Evolutionary conservation across 1,284 basidiomycete genomes (phyloP).

Genomic region (Ganoderma meredithae): DNA sequence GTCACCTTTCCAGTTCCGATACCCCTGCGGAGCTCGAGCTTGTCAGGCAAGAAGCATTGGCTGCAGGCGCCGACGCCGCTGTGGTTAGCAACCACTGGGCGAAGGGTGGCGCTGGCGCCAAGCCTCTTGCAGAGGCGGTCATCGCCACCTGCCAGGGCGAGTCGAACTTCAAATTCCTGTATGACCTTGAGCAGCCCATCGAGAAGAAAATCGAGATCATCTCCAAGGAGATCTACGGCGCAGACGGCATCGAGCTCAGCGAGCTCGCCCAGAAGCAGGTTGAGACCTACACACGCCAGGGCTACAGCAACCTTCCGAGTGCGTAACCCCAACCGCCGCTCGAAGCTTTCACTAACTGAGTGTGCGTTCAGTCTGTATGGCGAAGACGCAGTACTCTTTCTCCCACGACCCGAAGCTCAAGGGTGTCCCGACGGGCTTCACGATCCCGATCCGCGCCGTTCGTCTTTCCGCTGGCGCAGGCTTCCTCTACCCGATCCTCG

Average conservation of each 20-base stretch:
- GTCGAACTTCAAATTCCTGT: slow-evolving; percentile 90
- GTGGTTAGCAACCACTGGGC: slow-evolving; percentile 98
- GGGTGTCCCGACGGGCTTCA: slow-evolving; percentile 92
- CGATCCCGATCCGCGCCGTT: slow-evolving; percentile 91
- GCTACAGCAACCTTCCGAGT: slow-evolving; percentile 85
- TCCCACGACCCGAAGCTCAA: slow-evolving; percentile 94
- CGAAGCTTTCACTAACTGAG: slow-evolving; percentile 5
- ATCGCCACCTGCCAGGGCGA: slow-evolving; percentile 85
- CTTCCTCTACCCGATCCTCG: slow-evolving; percentile 94
- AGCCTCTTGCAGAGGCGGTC: slow-evolving; percentile 88
- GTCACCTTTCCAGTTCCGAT: slow-evolving; percentile 70
- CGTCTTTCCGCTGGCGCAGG: slow-evolving; percentile 93
- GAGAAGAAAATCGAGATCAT: slow-evolving; percentile 90
- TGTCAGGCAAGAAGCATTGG: slow-evolving; percentile 81
- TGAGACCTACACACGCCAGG: slow-evolving; percentile 92
- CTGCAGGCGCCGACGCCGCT: slow-evolving; percentile 93
- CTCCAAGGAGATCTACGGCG: slow-evolving; percentile 90
- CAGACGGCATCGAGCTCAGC: slow-evolving; percentile 87
- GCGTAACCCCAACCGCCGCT: slow-evolving; percentile 40
- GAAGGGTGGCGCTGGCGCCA: slow-evolving; percentile 88
- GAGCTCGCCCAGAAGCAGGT: slow-evolving; percentile 88
- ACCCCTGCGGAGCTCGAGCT: slow-evolving; percentile 91
- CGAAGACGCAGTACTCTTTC: slow-evolving; percentile 98
- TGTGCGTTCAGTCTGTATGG: slow-evolving; percentile 84
- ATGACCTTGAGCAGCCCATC: slow-evolving; percentile 86